Conservation (phyloP, 1,284 basidiomycete species). For the Cerioporus squamosus region DNA sequence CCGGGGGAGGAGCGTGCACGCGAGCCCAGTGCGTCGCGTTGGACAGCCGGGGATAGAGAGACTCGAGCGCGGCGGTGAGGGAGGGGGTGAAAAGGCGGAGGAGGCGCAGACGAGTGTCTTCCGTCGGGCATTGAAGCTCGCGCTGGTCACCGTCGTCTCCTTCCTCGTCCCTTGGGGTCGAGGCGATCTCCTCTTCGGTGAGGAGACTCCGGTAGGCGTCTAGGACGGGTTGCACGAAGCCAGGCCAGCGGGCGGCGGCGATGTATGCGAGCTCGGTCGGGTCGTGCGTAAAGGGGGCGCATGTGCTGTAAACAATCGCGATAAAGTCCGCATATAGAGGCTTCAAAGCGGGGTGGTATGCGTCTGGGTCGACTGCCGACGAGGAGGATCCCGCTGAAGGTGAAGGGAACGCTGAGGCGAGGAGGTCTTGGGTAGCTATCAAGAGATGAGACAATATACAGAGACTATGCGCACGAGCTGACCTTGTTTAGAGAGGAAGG, state of each 20-base stretch:
- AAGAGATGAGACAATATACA: slow-evolving; percentile 4
- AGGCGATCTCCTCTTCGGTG: not conserved
- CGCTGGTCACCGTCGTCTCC: not conserved
- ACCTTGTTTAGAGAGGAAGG: slow-evolving; percentile 67
- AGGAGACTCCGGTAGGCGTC: slow-evolving; percentile 46
- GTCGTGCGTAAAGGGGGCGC: slow-evolving; percentile 69
- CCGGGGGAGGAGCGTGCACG: slow-evolving; percentile 45
- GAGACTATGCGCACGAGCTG: slow-evolving; percentile 18
- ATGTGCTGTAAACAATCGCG: slow-evolving; percentile 64
- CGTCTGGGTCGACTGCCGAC: slow-evolving; percentile 27
- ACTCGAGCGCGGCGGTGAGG: slow-evolving; percentile 62
- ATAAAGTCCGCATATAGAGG: slow-evolving; percentile 72
- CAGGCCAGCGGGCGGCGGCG: slow-evolving; percentile 80
- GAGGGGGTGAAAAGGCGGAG: slow-evolving; percentile 62
- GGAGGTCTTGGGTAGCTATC: slow-evolving; percentile 43
- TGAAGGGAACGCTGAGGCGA: slow-evolving; percentile 38
- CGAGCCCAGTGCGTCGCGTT: slow-evolving; percentile 64
- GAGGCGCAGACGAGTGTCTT: slow-evolving; percentile 66
- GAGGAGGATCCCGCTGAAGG: slow-evolving; percentile 26
- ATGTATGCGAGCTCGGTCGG: slow-evolving; percentile 77
- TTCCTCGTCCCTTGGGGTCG: too few relatives aligned
- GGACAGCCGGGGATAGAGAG: slow-evolving; percentile 66
- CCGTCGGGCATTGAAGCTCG: slow-evolving; percentile 46
- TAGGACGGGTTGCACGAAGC: slow-evolving; percentile 69
- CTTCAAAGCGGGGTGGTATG: slow-evolving; percentile 57